Evolutionary conservation across 2,329 filamentous ascomycete species (phyloP).

Genomic region (Neofusicoccum umdonicola): DNA sequence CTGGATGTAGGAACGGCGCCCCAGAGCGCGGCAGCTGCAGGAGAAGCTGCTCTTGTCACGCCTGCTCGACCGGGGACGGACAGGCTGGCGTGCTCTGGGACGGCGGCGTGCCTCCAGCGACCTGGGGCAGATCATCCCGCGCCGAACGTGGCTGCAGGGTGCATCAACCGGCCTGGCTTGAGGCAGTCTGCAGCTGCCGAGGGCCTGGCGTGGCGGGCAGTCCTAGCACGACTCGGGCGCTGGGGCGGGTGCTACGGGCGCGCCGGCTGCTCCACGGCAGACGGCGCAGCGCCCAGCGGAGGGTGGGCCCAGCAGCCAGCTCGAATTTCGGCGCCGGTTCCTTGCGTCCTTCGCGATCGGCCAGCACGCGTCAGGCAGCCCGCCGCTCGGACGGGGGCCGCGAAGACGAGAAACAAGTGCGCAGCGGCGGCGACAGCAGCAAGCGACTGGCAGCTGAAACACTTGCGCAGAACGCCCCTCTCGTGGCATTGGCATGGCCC

Average conservation of each 20-base stretch:
- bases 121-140: constrained; percentile 10
- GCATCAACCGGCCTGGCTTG: constrained; percentile 4
- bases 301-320: not conserved
- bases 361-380: not conserved
- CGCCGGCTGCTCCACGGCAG: no score
- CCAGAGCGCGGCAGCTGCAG: not conserved
- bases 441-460: constrained; percentile 7
- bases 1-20: not conserved
- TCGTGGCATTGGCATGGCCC: not conserved
- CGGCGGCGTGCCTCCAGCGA: not conserved
- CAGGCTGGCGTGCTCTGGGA: not conserved
- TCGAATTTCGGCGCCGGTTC: constrained; percentile 3
- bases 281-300: not conserved
- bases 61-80: not conserved
- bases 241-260: no score
- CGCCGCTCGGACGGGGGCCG: not conserved
- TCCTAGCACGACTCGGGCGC: not conserved
- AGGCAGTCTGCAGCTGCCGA: not conserved
- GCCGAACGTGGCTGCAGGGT: constrained; percentile 12
- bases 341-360: not conserved
- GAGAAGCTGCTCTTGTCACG: not conserved
- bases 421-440: not conserved
- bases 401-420: not conserved
- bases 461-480: not conserved
- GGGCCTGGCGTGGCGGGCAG: not conserved